These are phyloP conservation scores for Sclerotinia subarctica DNA, from an alignment of 2,329 filamentous ascomycete species.

Conservation along the genomic window DNA sequence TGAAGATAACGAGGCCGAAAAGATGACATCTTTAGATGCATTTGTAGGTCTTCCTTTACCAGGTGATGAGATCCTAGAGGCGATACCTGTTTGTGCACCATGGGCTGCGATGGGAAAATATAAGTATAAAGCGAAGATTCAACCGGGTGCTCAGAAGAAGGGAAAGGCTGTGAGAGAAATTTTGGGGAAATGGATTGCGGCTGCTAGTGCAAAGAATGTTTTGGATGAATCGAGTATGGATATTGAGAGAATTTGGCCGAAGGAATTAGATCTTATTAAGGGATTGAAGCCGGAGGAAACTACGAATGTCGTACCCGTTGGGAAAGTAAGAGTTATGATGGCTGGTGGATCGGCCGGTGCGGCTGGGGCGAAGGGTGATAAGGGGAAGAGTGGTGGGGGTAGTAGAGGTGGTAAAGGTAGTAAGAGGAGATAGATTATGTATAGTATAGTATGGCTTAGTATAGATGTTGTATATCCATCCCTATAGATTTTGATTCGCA, in stretches of 20 bases:
- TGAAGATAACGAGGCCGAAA: slow-evolving; percentile 57
- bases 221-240: slow-evolving; percentile 60
- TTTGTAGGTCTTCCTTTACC: slow-evolving; percentile 75
- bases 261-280: slow-evolving; percentile 82
- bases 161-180: slow-evolving; percentile 93
- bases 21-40: slow-evolving; percentile 57
- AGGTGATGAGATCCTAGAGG: slow-evolving; percentile 78
- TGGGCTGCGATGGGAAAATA: slow-evolving; percentile 63
- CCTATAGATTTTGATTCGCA: too few species aligned
- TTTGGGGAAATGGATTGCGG: slow-evolving; percentile 73
- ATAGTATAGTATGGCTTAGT: too few species aligned
- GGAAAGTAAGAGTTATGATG: slow-evolving; percentile 77
- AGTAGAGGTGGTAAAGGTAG: slow-evolving; percentile 32
- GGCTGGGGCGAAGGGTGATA: slow-evolving; percentile 33
- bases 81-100: slow-evolving; percentile 61
- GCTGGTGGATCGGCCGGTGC: slow-evolving; percentile 47
- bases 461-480: too few species aligned
- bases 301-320: slow-evolving; percentile 75
- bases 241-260: slow-evolving; percentile 75
- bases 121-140: slow-evolving; percentile 94
- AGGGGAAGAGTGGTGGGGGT: slow-evolving; percentile 30
- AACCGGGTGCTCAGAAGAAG: slow-evolving; percentile 87
- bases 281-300: slow-evolving; percentile 78
- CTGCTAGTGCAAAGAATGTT: slow-evolving; percentile 52
- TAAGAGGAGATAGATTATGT: slow-evolving; percentile 26